These are phyloP conservation scores for Catunica adiposa DNA, from an alignment of 2,329 filamentous ascomycete species.

Conservation along the genomic window DNA sequence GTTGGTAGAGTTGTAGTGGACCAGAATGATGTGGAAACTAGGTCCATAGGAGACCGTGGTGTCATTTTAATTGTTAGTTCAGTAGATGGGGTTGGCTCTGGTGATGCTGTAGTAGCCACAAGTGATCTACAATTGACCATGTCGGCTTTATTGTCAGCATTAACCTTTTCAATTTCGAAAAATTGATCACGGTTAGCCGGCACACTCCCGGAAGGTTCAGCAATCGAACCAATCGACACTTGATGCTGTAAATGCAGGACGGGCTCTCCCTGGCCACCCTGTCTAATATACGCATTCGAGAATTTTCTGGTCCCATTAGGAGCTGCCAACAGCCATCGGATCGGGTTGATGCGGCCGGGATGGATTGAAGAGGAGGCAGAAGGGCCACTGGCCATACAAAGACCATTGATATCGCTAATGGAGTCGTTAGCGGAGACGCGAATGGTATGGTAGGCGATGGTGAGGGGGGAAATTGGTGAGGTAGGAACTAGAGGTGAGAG, in stretches of 20 bases:
- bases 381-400: not conserved
- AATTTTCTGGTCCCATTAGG: slow-evolving; percentile 1
- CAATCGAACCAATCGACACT: not conserved
- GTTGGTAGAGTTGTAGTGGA: not conserved
- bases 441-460: not conserved
- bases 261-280: not conserved
- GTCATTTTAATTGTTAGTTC: too few species aligned
- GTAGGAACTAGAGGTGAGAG: not conserved
- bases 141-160: not conserved
- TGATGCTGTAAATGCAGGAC: slow-evolving; percentile 5
- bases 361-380: not conserved
- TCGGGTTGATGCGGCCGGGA: slow-evolving; percentile 5
- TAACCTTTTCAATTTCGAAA: not conserved
- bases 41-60: too few species aligned
- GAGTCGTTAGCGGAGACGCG: not conserved
- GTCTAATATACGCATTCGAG: slow-evolving; percentile 6
- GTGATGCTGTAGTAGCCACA: not conserved
- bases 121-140: not conserved
- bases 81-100: too few species aligned
- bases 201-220: not conserved
- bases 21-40: not conserved
- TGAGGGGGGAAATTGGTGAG: slow-evolving; percentile 11
- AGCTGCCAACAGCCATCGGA: slow-evolving; percentile 3
- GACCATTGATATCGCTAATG: not conserved
- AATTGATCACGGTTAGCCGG: not conserved